Evolutionary conservation across 495 filamentous ascomycete species (phyloP).

Genomic region (Penicillium longicatenatum): DNA sequence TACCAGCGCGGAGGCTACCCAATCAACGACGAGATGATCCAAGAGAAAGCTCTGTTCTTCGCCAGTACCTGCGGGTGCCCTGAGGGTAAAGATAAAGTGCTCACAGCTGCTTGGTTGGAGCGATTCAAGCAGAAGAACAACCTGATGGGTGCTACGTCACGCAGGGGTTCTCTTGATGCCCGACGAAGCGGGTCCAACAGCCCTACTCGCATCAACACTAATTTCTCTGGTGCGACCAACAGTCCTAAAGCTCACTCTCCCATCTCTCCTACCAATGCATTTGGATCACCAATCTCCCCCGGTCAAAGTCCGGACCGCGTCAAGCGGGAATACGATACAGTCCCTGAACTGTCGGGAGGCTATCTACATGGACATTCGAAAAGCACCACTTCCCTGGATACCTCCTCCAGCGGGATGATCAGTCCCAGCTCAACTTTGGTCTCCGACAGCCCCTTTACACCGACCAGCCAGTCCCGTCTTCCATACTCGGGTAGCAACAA

Average conservation of each 20-base stretch:
- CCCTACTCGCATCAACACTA: constrained; percentile 46
- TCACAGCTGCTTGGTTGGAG: constrained; percentile 81
- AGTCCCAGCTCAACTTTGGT: constrained; percentile 89
- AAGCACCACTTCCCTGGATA: constrained; percentile 60
- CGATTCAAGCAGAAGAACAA: constrained; percentile 96
- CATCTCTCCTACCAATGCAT: constrained; percentile 59
- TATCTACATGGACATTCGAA: constrained; percentile 61
- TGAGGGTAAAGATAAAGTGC: constrained; percentile 76
- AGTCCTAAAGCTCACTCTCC: constrained; percentile 73
- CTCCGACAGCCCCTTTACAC: constrained; percentile 70
- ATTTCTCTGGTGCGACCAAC: constrained; percentile 57
- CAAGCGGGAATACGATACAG: constrained; percentile 53
- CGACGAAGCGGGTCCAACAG: constrained; percentile 57
- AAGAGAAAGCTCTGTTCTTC: constrained; percentile 86
- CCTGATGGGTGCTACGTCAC: constrained; percentile 63
- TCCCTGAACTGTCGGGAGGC: constrained; percentile 51
- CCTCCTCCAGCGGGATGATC: constrained; percentile 68
- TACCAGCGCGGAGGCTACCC: constrained; percentile 73
- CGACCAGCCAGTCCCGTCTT: constrained; percentile 64
- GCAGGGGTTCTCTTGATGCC: constrained; percentile 64
- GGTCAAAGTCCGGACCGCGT: constrained; percentile 68
- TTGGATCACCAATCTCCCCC: constrained; percentile 66
- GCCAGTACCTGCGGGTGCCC: constrained; percentile 72
- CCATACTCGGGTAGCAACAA: constrained; percentile 54
- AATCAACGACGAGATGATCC: constrained; percentile 80